These are phyloP conservation scores for Trichoderma lentiforme DNA, from an alignment of 2,329 filamentous ascomycete species.

Conservation along the genomic window DNA sequence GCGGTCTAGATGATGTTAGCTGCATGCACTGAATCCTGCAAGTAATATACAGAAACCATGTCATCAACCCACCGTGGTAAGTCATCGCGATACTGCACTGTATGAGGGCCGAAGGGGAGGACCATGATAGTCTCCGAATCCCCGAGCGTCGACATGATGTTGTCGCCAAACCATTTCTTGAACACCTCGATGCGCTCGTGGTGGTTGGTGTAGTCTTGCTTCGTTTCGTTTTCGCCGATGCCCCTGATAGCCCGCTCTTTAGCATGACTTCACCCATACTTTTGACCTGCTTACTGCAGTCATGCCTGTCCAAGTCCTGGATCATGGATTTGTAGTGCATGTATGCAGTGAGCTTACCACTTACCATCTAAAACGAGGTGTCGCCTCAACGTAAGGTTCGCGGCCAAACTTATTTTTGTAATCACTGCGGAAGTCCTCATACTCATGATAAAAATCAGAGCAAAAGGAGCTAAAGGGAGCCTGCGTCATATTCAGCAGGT, in stretches of 20 bases:
- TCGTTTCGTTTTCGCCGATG: conserved; percentile 25
- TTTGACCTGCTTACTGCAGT: background rate
- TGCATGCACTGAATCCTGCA: conserved; percentile 15
- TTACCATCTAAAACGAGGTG: conserved; percentile 31
- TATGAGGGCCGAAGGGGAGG: conserved; percentile 26
- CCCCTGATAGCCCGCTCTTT: conserved; percentile 22
- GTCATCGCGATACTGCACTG: conserved; percentile 28
- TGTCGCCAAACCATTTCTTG: conserved; percentile 32
- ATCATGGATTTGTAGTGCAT: background rate
- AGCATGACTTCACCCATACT: background rate
- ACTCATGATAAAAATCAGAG: conserved; percentile 33
- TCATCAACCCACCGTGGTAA: conserved; percentile 25
- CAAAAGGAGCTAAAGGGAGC: conserved; percentile 31
- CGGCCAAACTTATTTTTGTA: conserved; percentile 27
- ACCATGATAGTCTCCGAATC: conserved; percentile 28
- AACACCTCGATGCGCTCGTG: conserved; percentile 28
- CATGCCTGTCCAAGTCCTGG: background rate
- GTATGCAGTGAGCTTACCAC: conserved; percentile 27
- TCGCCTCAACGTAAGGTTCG: conserved; percentile 31
- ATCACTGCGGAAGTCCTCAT: conserved; percentile 27
- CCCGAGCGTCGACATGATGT: conserved; percentile 25
- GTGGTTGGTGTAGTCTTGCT: conserved; percentile 25
- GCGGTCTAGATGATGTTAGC: conserved; percentile 24
- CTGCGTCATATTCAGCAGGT: conserved; percentile 20
- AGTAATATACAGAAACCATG: background rate